A percentile compares a stretch with the other conserved stretches of the same genome.
These are phyloP conservation scores for Ophiostoma ips DNA, from an alignment of 2,329 filamentous ascomycete species.

Conservation along the genomic window DNA sequence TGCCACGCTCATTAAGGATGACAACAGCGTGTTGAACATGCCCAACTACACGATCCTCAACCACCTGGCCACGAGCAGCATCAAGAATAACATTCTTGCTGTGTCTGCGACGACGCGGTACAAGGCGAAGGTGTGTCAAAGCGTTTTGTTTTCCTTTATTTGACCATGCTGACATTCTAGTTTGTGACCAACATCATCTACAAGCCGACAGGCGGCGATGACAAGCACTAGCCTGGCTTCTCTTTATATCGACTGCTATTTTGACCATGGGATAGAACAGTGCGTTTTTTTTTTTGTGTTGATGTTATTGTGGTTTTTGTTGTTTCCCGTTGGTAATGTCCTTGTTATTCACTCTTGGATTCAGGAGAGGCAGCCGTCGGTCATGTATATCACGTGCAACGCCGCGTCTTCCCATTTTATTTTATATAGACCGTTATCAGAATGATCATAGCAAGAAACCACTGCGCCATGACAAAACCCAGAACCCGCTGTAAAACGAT, in stretches of 20 bases:
- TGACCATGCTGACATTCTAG: slow-evolving; percentile 30
- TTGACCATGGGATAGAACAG: not conserved
- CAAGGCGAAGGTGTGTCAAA: slow-evolving; percentile 63
- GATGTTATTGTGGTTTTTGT: too few species aligned
- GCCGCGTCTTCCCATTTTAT: too few species aligned
- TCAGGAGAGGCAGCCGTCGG: too few species aligned
- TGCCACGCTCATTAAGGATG: slow-evolving; percentile 84
- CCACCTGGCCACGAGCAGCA: slow-evolving; percentile 92
- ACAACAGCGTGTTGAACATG: slow-evolving; percentile 92
- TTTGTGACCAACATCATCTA: slow-evolving; percentile 98
- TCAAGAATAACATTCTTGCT: slow-evolving; percentile 89
- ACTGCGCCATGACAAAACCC: too few species aligned
- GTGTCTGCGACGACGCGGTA: slow-evolving; percentile 97
- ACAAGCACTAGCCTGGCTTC: slow-evolving; percentile 17
- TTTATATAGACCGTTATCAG: too few species aligned
- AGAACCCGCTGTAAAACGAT: too few species aligned
- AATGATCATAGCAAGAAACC: too few species aligned
- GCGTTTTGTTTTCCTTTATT: not conserved
- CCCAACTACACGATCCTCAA: slow-evolving; percentile 96
- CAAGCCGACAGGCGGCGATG: slow-evolving; percentile 62
- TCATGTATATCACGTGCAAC: too few species aligned
- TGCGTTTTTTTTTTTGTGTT: not conserved
- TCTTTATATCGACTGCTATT: not conserved
- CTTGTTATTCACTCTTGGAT: too few species aligned
- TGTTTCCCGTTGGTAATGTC: too few species aligned